Base-by-base conservation (phyloP, 768 basidiomycete genomes). In the Suillus hirtellus region DNA sequence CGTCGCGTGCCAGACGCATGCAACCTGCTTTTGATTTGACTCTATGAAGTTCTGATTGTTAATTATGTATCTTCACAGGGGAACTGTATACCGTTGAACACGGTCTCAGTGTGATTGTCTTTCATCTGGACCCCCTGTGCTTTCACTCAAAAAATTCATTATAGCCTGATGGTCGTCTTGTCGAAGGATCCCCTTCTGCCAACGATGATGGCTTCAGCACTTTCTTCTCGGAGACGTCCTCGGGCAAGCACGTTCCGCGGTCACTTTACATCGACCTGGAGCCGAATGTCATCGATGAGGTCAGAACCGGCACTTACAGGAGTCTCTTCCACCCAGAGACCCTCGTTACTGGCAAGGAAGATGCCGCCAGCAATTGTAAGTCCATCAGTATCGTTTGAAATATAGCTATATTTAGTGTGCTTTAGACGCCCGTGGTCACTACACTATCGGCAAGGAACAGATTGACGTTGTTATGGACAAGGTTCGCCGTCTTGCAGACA, bases 291-390 rank as follows among this genome's bases (percentile, higher is more conserved):
- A 93, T 99, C 73, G 96, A 99, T 73, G 95, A 97, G 79, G 95
- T 99, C 72, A 89, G 93, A 77, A 96, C 86, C 67, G 97, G 97
- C 66, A 88, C 90, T 49, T 99, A 98, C 87, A 87, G 93, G 79
- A 90, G 89, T 77, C 90, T 99, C 63, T 99, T 99, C 88, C 97
- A 99, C 81, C 97, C 97, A 12, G 97, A 99, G 86, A 96, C 97
- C 64, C 87, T 99, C 77, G 86, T 99, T 71, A 95, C 92, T 62
- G 97, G 97, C 69, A 99, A 99, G 82, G 97, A 99, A 81, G 97
- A 99, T 76, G 97, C 97, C 63, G 97, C 97, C 65, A 99, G 95
- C 85, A 99, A 99, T 81, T 99, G 96, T 96, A 78, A 70, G 82
- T 75, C 46, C 27, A 35, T 14, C 46, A 24, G 44, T 15, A 42